Conservation (phyloP, 75 land plant species). For the Picea sitchensis region DNA sequence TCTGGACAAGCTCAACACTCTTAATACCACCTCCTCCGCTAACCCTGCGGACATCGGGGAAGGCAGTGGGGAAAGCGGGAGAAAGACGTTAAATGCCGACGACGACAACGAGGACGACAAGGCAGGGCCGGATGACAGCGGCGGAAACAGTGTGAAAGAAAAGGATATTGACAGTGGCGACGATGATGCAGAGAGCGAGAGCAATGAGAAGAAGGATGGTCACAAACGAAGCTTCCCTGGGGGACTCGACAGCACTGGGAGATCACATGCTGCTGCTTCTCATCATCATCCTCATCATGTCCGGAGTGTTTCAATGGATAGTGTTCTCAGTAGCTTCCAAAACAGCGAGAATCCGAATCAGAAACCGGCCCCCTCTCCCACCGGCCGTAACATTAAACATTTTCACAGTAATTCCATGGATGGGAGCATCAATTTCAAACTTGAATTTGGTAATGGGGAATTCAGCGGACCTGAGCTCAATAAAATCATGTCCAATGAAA, state of each 20-base stretch:
- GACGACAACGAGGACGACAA: background rate
- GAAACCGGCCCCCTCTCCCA: slow-evolving; percentile 37
- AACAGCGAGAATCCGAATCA: slow-evolving; percentile 30
- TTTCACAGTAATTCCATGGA: slow-evolving; percentile 31
- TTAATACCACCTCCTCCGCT: slow-evolving; percentile 31
- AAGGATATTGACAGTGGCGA: slow-evolving; percentile 43
- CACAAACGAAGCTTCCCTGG: slow-evolving; percentile 26
- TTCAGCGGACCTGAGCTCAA: slow-evolving; percentile 61
- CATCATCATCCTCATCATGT: slow-evolving; percentile 27
- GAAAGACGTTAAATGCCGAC: slow-evolving; percentile 37
- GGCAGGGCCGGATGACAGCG: background rate
- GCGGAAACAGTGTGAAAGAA: background rate
- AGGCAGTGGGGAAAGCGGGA: slow-evolving; percentile 49
- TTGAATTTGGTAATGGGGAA: slow-evolving; percentile 30
- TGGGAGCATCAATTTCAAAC: slow-evolving; percentile 16
- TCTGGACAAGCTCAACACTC: slow-evolving; percentile 59
- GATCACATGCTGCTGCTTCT: background rate
- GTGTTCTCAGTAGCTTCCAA: slow-evolving; percentile 45
- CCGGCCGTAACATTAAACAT: slow-evolving; percentile 16
- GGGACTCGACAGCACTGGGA: background rate
- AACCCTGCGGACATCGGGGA: slow-evolving; percentile 13
- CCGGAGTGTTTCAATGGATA: slow-evolving; percentile 79
- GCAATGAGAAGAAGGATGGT: slow-evolving; percentile 34
- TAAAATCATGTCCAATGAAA: slow-evolving; percentile 83
- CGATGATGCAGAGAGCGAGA: slow-evolving; percentile 59